Evolutionary conservation across 371 early-diverging fungal species (phyloP).

Genomic region (Mycotypha africana): DNA sequence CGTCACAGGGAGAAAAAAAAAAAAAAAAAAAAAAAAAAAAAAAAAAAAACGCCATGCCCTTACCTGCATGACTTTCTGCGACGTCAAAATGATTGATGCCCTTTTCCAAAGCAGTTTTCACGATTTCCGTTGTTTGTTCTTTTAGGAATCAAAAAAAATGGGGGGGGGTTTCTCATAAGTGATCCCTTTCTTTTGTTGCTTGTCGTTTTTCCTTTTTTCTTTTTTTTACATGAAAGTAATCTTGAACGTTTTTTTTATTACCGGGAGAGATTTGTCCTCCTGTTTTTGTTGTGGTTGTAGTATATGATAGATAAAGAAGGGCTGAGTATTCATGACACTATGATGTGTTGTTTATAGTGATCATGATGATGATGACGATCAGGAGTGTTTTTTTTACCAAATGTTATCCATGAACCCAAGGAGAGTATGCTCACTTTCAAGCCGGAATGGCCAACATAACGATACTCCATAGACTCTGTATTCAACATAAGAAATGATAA

Average conservation of each 20-base stretch:
- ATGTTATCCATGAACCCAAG: conserved; percentile 54
- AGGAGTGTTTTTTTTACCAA: conserved; percentile 43
- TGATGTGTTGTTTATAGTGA: neutral
- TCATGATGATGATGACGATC: neutral
- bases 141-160: neutral
- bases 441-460: conserved; percentile 75
- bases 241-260: too few species aligned
- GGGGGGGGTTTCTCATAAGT: neutral
- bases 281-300: neutral
- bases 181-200: neutral
- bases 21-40: too few species aligned
- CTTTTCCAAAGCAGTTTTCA: conserved; percentile 66
- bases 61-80: conserved; percentile 66
- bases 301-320: neutral
- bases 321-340: neutral
- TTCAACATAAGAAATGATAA: too few species aligned
- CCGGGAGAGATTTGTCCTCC: conserved; percentile 56
- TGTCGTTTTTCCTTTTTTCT: neutral
- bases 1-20: too few species aligned
- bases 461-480: conserved; percentile 73
- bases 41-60: neutral
- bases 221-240: too few species aligned
- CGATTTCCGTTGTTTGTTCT: conserved; percentile 62
- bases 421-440: conserved; percentile 63
- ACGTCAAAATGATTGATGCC: conserved; percentile 88